Evolutionary conservation across 2,329 filamentous ascomycete species (phyloP), one percentile per base, ranked within the genome.

Genomic region (Claviceps pazoutovae): DNA sequence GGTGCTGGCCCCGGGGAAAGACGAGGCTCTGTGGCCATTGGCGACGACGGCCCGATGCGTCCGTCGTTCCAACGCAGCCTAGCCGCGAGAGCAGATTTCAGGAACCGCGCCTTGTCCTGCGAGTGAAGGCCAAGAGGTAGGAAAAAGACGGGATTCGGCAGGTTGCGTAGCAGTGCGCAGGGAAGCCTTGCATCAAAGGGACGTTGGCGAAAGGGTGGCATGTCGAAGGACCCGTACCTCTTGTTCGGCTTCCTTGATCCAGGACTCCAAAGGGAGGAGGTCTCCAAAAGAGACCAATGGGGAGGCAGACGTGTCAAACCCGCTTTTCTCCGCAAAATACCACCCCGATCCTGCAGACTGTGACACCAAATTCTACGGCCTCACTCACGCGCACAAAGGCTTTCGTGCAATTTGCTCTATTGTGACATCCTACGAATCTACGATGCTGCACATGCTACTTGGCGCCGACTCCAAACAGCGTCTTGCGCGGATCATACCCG

Each of bases 401-500:
- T 9, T 11, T 19, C n/a, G 11, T 11, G 9, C 9, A 34, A 11
- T 19, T 11, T 19, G 39, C 39, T 42, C 17, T 42, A 42, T 42
- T 42, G 39, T 11, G 19, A 9, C 42, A 43, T 14, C 14, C 14
- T 43, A 43, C 39, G 19, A 19, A 16, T 17, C 17, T 16, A 17
- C 41, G 41, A n/a, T 34, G 30, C 30, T 34, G 16, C 16, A 23
- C 19, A 23, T 38, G 4, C 36, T 48, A 71, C 55, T 74, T 75
- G 51, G 69, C 65, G 5, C 65, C 68, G 1, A 64, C 59, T 6
- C 68, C 70, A 62, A 84, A 84, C 51, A 86, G 59, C 14, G 74
- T 78, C 64, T 79, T 70, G 58, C 74, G 66, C 6, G 82, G 80
- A 61, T 87, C 72, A 59, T 86, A 87, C 14, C 72, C 76, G 59